Base-by-base conservation (phyloP, 129 eudicot species). In the Escallonia rubra region DNA sequence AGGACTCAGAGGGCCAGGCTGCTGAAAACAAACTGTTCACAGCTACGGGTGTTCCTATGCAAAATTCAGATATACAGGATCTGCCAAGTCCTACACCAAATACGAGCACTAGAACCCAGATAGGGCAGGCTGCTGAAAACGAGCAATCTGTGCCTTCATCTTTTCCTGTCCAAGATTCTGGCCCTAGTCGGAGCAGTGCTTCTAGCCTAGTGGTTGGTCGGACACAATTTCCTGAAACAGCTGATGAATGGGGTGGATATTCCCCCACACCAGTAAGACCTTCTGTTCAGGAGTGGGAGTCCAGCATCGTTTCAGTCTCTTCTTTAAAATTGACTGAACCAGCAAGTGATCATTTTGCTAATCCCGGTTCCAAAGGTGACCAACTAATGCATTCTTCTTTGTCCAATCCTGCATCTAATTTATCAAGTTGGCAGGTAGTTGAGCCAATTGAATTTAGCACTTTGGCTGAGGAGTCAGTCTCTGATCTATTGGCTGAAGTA, bases 401-500 rank as follows among this genome's bases (percentile, higher is more conserved):
- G 3, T 66, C 83, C 13, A 83, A 76, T 41, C 76, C 75, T 46
- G 46, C 62, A 39, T 66, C 80, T 67, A 76, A 81, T 71, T 60
- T 75, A 41, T 63, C 84, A n/a, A 44, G 71, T 49, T 91, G 98
- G 96, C 94, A 79, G 58, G 72, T 63, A 10, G 51, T 65, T 63
- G 97, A 87, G 64, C 86, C 83, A 0, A 94, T 94, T 10, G 99
- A 89, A 77, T 88, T 94, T 60, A 82, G 85, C 78, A 88, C 96
- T 47, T 69, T 89, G 76, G 97, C 90, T 5, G 99, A 94, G 83
- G 99, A 94, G 48, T 94, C 96, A 6, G 97, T 94, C 38, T 94
- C 99, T 4, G 99, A 94, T 72, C 80, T 94, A 13, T 71, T 94
- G 70, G 95, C 99, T 54, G 93, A 94, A 85, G 99, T 90, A 40